phyloP scores from a whole-genome alignment of 2,329 filamentous ascomycete genomes.

The Alternaria metachromatica region DNA sequence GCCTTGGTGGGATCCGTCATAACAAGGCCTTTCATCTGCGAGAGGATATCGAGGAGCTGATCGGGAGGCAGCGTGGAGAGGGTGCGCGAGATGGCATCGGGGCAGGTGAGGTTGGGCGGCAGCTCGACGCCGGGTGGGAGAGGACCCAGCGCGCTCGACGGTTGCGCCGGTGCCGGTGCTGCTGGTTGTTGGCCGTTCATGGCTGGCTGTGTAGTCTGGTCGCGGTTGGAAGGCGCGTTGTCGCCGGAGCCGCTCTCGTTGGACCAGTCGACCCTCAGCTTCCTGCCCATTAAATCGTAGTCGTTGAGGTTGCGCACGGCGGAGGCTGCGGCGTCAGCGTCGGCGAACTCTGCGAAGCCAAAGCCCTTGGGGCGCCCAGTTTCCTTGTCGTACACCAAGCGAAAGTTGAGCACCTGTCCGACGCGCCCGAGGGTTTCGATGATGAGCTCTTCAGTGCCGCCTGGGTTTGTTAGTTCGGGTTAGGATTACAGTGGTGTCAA shows the following conservation, averaged over 20 bases:
- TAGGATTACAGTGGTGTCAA: not conserved
- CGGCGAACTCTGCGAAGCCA: conserved; percentile 94
- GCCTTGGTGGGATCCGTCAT: conserved; percentile 81
- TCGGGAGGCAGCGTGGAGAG: conserved; percentile 84
- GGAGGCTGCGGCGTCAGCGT: conserved; percentile 88
- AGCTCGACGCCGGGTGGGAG: conserved; percentile 86
- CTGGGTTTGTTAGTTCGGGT: conserved; percentile 55
- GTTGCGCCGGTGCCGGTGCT: conserved; percentile 43
- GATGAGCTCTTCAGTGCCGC: conserved; percentile 94
- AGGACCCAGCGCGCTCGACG: conserved; percentile 70
- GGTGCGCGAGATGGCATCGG: conserved; percentile 91
- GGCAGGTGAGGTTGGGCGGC: conserved; percentile 79
- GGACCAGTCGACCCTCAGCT: conserved; percentile 93
- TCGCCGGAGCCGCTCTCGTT: conserved; percentile 82
- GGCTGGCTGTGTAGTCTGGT: conserved; percentile 48
- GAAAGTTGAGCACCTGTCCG: conserved; percentile 89
- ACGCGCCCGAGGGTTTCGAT: conserved; percentile 90
- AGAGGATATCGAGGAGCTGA: conserved; percentile 90
- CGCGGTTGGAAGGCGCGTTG: conserved; percentile 55
- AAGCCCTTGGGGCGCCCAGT: conserved; percentile 95
- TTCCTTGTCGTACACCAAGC: conserved; percentile 93
- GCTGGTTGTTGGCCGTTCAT: conserved; percentile 43
- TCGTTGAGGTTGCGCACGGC: conserved; percentile 96
- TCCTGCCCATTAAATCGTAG: conserved; percentile 92
- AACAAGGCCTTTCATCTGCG: conserved; percentile 93